These are phyloP conservation scores for Salix brachista DNA, from an alignment of 345 rosid genomes.

Conservation along the genomic window DNA sequence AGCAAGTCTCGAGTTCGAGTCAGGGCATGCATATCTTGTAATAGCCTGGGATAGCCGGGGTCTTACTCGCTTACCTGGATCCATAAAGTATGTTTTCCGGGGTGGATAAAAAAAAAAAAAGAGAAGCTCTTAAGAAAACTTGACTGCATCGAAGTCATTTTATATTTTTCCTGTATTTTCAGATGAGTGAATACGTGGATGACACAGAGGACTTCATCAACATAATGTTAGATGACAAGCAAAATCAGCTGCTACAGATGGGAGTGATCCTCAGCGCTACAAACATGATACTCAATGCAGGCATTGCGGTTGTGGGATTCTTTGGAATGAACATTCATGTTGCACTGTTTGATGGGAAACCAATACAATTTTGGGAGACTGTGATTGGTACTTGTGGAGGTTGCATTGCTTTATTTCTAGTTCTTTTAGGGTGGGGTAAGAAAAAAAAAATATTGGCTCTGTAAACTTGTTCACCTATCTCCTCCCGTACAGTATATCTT, in stretches of 20 bases:
- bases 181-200: constrained; percentile 54
- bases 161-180: not conserved
- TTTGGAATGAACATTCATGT: constrained; percentile 51
- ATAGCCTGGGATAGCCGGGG: rapidly evolving
- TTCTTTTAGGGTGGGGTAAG: constrained; percentile 42
- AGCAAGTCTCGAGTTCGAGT: too few species aligned
- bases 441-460: constrained; percentile 34
- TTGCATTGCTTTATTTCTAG: constrained; percentile 26
- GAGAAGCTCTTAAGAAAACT: too few species aligned
- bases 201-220: constrained; percentile 58
- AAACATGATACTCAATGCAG: constrained; percentile 45
- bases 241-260: constrained; percentile 48
- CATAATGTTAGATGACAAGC: constrained; percentile 54
- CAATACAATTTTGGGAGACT: constrained; percentile 40
- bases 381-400: constrained; percentile 27
- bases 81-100: too few species aligned
- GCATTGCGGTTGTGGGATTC: constrained; percentile 41
- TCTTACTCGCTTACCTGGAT: rapidly evolving
- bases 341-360: constrained; percentile 23
- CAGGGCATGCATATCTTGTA: too few species aligned
- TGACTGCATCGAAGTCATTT: not conserved
- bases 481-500: too few species aligned
- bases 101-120: too few species aligned
- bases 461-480: not conserved
- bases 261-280: constrained; percentile 46